Evolutionary conservation across 108 stramenopile genomes (phyloP).

Genomic region (Aureococcus anophagefferens): DNA sequence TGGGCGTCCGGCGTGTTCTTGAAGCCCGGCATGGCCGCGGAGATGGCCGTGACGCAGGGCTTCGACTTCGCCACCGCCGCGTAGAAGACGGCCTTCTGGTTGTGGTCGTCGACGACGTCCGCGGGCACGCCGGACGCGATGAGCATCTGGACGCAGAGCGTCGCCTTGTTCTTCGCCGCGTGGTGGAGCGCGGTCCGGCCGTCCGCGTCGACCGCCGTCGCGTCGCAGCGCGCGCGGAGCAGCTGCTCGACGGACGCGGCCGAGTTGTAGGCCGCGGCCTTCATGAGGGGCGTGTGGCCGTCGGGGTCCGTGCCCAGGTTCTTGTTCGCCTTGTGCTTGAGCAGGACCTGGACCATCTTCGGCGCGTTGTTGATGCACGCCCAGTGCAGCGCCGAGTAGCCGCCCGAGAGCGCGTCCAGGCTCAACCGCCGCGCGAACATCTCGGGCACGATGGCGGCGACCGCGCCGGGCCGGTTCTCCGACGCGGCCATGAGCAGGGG

Average conservation of each 20-base stretch:
- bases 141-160: not conserved
- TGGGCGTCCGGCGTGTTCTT: not conserved
- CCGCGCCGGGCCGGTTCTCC: not conserved
- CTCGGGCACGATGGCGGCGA: not conserved
- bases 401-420: not conserved
- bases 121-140: not conserved
- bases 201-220: not conserved
- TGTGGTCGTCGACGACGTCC: slow-evolving; percentile 1
- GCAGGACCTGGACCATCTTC: not conserved
- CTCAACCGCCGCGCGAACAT: not conserved
- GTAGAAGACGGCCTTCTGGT: not conserved
- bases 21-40: not conserved
- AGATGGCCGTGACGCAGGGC: not conserved
- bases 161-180: not conserved
- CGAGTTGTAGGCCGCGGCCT: not conserved
- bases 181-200: not conserved
- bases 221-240: not conserved
- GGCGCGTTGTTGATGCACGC: not conserved
- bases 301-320: not conserved
- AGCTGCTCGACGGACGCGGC: not conserved
- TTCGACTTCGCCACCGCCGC: not conserved
- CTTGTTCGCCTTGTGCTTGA: not conserved
- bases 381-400: not conserved
- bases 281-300: not conserved
- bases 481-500: not conserved